Evolutionary conservation across 805 yeast genomes (phyloP), one percentile per base, ranked within the genome.

Genomic region (Pichia nakasei): DNA sequence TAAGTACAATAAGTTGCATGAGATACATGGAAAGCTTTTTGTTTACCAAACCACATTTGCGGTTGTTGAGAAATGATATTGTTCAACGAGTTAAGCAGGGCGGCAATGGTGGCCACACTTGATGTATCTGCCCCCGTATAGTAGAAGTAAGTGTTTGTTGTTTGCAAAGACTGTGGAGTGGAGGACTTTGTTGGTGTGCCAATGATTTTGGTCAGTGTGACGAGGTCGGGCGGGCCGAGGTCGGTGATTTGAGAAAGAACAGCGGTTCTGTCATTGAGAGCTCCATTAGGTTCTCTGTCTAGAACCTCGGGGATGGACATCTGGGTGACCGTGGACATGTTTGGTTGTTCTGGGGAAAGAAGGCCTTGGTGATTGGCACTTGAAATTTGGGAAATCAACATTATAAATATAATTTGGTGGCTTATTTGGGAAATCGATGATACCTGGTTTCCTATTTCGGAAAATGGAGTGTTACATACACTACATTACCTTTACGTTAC

Each of bases 21-120:
- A n/a, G 78, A 75, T 11, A 85, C 85, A 52, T 76, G 79, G 73
- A 78, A 84, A 47, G 72, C 71, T 54, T 76, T 83, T 49, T 70
- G 72, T 56, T 80, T 85, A 13, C 89, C 88, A 65, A 83, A 85
- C 95, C 95, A 85, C 37, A 75, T 66, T 59, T 85, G 95, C 6
- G 79, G 77, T 27, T 75, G 65, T 46, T 74, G 77, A 13, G 69
- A 66, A 26, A 85, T 78, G 32, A 80, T 67, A 43, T 75, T 83
- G 29, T 87, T 81, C 50, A 85, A 59, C 7, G 77, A 73, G 57
- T 82, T 84, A 45, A 84, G 64, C 45, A 79, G 78, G 1, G 88
- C 88, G 11, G 91, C 89, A 43, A 85, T 78, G 1, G 88, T 74
- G 1, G 93, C 85, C 15, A 86, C 75, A 53, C 78, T 81, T 21